These are phyloP conservation scores for Aspergillus fumigatiaffinis DNA, from an alignment of 2,329 filamentous ascomycete species.

Conservation along the genomic window DNA sequence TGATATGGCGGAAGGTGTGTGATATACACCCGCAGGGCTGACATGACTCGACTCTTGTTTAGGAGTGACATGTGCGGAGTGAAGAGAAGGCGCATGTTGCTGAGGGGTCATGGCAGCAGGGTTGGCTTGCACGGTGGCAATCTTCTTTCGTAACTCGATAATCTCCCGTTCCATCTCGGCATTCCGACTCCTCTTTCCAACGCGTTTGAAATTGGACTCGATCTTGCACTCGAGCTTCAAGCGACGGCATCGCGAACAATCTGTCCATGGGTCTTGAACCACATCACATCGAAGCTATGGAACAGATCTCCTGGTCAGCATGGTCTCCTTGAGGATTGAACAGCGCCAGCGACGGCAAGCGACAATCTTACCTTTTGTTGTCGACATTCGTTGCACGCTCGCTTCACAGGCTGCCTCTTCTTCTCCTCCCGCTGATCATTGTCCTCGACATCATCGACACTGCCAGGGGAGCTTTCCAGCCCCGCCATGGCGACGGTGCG, in stretches of 20 bases:
- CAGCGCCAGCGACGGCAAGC: not conserved
- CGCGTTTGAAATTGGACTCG: conserved; percentile 64
- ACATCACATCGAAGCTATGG: conserved; percentile 63
- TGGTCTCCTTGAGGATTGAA: not conserved
- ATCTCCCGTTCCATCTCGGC: conserved; percentile 61
- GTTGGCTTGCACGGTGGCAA: conserved; percentile 35
- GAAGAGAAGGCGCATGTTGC: conserved; percentile 16
- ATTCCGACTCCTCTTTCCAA: conserved; percentile 64
- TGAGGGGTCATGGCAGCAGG: conserved; percentile 18
- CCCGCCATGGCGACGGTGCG: conserved; percentile 42
- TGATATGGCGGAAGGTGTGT: conserved; percentile 34
- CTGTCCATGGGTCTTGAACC: conserved; percentile 58
- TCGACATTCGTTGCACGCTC: conserved; percentile 66
- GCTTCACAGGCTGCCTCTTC: conserved; percentile 50
- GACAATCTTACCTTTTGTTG: conserved; percentile 59
- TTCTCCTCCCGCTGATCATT: conserved; percentile 41
- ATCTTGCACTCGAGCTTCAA: conserved; percentile 63
- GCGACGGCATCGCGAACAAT: conserved; percentile 60
- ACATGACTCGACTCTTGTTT: conserved; percentile 37
- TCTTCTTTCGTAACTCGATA: conserved; percentile 47
- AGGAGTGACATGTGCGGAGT: conserved; percentile 26
- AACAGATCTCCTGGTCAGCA: conserved; percentile 7
- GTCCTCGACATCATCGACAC: conserved; percentile 44
- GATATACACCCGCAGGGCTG: conserved; percentile 30
- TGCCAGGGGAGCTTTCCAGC: conserved; percentile 46